Conservation (phyloP, 1,284 basidiomycete genomes). For the Athelia psychrophila region DNA sequence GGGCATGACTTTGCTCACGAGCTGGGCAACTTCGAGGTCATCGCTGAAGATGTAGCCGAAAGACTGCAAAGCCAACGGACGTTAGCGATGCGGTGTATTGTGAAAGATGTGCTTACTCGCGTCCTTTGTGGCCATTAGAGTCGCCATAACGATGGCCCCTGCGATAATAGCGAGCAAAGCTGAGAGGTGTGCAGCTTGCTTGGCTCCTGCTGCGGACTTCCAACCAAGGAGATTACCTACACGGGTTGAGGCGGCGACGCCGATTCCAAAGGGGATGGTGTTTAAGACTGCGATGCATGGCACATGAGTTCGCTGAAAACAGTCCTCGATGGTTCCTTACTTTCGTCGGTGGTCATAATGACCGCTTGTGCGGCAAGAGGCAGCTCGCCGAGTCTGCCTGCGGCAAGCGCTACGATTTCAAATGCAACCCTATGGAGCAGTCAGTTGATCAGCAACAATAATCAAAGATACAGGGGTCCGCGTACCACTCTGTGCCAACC, state of each 20-base stretch:
- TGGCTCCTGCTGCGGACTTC: constrained; percentile 49
- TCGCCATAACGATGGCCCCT: constrained; percentile 55
- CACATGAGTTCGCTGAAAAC: neutral
- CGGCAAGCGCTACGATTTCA: constrained; percentile 77
- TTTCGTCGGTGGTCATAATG: constrained; percentile 83
- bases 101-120: constrained; percentile 28
- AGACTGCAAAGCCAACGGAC: constrained; percentile 29
- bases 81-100: constrained; percentile 6
- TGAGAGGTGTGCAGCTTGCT: constrained; percentile 58
- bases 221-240: constrained; percentile 75
- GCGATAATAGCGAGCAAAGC: constrained; percentile 61
- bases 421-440: constrained; percentile 60
- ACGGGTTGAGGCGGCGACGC: constrained; percentile 70
- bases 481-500: constrained; percentile 72
- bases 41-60: constrained; percentile 73
- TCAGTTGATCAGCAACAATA: constrained; percentile 3
- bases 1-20: constrained; percentile 74
- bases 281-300: constrained; percentile 47
- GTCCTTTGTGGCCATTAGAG: constrained; percentile 56
- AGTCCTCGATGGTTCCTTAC: constrained; percentile 29
- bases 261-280: constrained; percentile 67
- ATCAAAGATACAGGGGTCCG: constrained; percentile 28
- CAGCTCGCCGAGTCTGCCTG: constrained; percentile 63
- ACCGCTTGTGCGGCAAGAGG: constrained; percentile 73
- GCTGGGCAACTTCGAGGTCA: constrained; percentile 53